phyloP scores from a whole-genome alignment of 1,284 basidiomycete species.

The Sparassis latifolia region DNA sequence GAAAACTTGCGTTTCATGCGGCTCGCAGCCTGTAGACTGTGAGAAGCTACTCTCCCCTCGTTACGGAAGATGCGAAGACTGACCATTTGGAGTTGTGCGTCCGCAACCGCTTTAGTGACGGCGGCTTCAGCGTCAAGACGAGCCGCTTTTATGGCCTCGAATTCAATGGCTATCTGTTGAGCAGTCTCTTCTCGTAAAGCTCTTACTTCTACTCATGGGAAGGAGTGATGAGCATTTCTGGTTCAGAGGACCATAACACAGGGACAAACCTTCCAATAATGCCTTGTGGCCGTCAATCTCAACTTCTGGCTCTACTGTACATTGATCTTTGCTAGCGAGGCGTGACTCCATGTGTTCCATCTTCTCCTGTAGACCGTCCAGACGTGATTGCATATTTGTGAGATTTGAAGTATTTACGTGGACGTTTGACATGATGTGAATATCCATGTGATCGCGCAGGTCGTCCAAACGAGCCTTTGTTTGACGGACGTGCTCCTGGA shows the following conservation, averaged over 20 bases:
- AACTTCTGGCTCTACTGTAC: too few species aligned
- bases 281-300: slow-evolving; percentile 2
- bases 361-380: slow-evolving; percentile 13
- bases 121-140: slow-evolving; percentile 24
- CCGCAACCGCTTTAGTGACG: slow-evolving; percentile 19
- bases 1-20: slow-evolving; percentile 29
- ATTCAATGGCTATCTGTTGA: slow-evolving; percentile 25
- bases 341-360: slow-evolving; percentile 10
- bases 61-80: slow-evolving; percentile 4
- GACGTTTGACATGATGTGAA: slow-evolving; percentile 7
- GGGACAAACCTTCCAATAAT: slow-evolving; percentile 12
- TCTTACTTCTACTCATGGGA: slow-evolving; percentile 24
- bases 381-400: slow-evolving; percentile 7
- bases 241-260: background rate
- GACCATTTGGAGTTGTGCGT: slow-evolving; percentile 11
- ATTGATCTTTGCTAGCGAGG: background rate
- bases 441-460: slow-evolving; percentile 16
- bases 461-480: slow-evolving; percentile 18
- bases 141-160: slow-evolving; percentile 24
- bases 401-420: slow-evolving; percentile 8
- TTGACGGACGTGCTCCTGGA: slow-evolving; percentile 16
- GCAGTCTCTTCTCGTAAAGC: slow-evolving; percentile 26
- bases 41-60: slow-evolving; percentile 10
- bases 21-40: slow-evolving; percentile 17
- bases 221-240: too few species aligned